Conservation (phyloP, 257 asterid species). For the Solanum megistacrolobum region DNA sequence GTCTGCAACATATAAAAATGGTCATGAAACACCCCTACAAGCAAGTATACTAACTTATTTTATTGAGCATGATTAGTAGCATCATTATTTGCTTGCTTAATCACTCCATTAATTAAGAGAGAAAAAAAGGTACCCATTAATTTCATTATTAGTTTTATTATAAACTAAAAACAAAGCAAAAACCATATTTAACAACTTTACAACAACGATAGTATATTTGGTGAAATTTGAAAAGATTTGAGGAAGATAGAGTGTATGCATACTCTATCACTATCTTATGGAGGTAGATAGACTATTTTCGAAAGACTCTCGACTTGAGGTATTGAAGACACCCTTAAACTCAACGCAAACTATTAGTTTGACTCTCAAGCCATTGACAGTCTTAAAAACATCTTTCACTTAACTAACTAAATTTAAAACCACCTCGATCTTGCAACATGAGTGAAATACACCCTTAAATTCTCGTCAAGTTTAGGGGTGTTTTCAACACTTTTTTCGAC, state of each 20-base stretch:
- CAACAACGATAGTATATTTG: neutral
- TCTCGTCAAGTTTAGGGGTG: neutral
- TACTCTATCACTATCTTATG: fast-evolving
- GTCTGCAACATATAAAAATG: too few species aligned
- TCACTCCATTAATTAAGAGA: neutral
- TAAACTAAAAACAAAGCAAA: neutral
- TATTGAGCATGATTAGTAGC: neutral
- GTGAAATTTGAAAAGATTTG: too few species aligned
- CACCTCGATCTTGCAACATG: neutral
- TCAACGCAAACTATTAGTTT: too few species aligned
- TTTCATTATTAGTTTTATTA: neutral
- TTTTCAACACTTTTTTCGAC: neutral
- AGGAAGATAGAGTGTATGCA: too few species aligned
- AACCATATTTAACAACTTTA: neutral
- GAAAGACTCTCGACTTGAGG: neutral
- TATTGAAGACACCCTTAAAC: neutral
- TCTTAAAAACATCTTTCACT: too few species aligned
- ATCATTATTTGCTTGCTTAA: neutral
- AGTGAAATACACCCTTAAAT: too few species aligned
- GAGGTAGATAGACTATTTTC: too few species aligned
- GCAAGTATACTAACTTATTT: neutral
- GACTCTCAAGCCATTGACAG: neutral
- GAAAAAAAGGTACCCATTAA: neutral
- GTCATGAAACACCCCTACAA: neutral
- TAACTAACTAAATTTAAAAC: too few species aligned